Percentiles rank a stretch among this genome's conserved stretches.
Evolutionary conservation across 2,329 filamentous ascomycete genomes (phyloP).

Genomic region (Zopfia rhizophila): DNA sequence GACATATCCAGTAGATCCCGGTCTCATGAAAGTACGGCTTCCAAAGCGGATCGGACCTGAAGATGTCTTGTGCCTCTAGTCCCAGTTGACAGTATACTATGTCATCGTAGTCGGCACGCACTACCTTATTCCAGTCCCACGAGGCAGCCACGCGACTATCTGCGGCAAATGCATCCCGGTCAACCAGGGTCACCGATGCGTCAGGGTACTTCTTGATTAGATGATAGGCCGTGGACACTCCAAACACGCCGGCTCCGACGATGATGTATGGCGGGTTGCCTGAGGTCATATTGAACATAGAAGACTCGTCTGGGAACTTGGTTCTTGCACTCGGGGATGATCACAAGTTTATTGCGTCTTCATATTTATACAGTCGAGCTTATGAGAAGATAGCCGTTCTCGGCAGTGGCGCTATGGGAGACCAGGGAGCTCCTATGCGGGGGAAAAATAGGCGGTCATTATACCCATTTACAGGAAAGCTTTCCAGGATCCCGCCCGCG

Average conservation of each 20-base stretch:
- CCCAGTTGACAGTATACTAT: constrained; percentile 71
- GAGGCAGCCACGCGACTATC: constrained; percentile 66
- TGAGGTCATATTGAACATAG: too few relatives aligned
- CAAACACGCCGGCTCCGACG: constrained; percentile 50
- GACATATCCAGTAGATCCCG: constrained; percentile 59
- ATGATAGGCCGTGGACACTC: constrained; percentile 52
- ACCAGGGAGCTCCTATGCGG: too few relatives aligned
- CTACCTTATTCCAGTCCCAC: constrained; percentile 78
- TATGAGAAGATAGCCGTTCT: too few relatives aligned
- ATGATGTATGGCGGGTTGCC: constrained; percentile 45
- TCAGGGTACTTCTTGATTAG: constrained; percentile 54
- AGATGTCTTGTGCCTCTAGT: constrained; percentile 72
- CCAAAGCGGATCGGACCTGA: constrained; percentile 67
- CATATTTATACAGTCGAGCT: too few relatives aligned
- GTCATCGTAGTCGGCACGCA: constrained; percentile 75
- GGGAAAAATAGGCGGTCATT: too few relatives aligned
- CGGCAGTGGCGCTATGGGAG: too few relatives aligned
- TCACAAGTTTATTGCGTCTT: too few relatives aligned
- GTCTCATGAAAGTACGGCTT: constrained; percentile 63
- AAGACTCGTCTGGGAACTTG: too few relatives aligned
- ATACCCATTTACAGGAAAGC: too few relatives aligned
- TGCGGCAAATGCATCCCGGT: constrained; percentile 46
- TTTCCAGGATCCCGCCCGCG: too few relatives aligned
- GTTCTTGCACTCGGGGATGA: too few relatives aligned
- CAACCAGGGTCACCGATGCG: constrained; percentile 53